phyloP scores from a whole-genome alignment of 2,329 filamentous ascomycete genomes.

The Cercospora sp. region DNA sequence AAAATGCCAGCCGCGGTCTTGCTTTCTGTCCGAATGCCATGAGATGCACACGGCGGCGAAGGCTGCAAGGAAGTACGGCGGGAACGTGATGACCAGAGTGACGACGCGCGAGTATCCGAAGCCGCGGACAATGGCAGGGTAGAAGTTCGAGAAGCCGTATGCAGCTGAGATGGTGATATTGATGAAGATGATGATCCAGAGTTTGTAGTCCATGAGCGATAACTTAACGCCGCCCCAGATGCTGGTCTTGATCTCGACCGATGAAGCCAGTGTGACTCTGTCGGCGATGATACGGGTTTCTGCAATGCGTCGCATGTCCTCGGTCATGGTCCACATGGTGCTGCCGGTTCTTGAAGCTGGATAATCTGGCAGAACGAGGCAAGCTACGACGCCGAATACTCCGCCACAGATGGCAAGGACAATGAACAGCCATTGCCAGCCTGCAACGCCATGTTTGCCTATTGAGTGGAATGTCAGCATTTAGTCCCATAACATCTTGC shows the following conservation, averaged over 20 bases:
- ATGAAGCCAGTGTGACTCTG: slow-evolving; percentile 43
- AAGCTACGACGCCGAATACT: slow-evolving; percentile 27
- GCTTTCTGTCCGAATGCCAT: slow-evolving; percentile 50
- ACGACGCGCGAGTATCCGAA: slow-evolving; percentile 58
- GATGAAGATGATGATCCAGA: slow-evolving; percentile 57
- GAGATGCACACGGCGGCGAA: slow-evolving; percentile 57
- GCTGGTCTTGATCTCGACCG: slow-evolving; percentile 42
- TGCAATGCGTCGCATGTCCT: slow-evolving; percentile 56
- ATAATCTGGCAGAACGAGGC: slow-evolving; percentile 51
- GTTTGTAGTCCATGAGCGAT: slow-evolving; percentile 51
- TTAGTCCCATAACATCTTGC: slow-evolving; percentile 34
- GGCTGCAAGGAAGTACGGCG: slow-evolving; percentile 60
- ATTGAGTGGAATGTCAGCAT: background rate
- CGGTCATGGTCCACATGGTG: slow-evolving; percentile 42
- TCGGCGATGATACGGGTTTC: slow-evolving; percentile 55
- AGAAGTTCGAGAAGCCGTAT: slow-evolving; percentile 65
- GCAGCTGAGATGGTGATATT: slow-evolving; percentile 56
- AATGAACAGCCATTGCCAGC: slow-evolving; percentile 45
- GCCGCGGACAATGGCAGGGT: slow-evolving; percentile 63
- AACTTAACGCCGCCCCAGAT: slow-evolving; percentile 52
- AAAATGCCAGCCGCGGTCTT: slow-evolving; percentile 57
- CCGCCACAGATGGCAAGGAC: background rate
- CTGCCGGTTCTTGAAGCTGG: slow-evolving; percentile 39
- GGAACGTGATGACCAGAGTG: slow-evolving; percentile 59
- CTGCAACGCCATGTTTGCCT: slow-evolving; percentile 38